A percentile compares a stretch with the other conserved stretches of the same genome.
These are phyloP conservation scores for Phytophthora palmivora DNA, from an alignment of 352 stramenopile genomes.

Conservation along the genomic window DNA sequence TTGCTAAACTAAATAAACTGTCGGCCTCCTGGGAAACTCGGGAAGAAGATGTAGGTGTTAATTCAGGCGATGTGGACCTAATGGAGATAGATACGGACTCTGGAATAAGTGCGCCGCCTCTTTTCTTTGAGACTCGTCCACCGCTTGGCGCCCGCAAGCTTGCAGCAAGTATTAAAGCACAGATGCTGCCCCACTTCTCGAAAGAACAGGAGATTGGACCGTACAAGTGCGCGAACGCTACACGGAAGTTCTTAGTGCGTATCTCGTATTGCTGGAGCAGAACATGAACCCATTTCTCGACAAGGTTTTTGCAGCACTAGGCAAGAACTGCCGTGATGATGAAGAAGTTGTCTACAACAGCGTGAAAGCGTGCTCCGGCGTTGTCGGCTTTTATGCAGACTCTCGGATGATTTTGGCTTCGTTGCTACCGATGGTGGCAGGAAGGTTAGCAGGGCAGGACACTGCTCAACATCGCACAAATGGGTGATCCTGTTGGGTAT, in stretches of 20 bases:
- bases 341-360: constrained; percentile 67
- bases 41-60: constrained; percentile 27
- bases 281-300: constrained; percentile 77
- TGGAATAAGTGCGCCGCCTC: constrained; percentile 31
- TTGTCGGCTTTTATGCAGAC: constrained; percentile 79
- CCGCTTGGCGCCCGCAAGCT: constrained; percentile 56
- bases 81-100: constrained; percentile 49
- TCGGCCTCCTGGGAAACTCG: constrained; percentile 52
- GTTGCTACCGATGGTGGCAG: constrained; percentile 75
- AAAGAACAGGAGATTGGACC: constrained; percentile 85
- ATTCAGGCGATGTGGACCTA: constrained; percentile 30
- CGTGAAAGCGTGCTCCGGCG: constrained; percentile 65
- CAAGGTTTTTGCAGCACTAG: constrained; percentile 74
- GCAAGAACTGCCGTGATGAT: constrained; percentile 81
- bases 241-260: constrained; percentile 72
- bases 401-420: constrained; percentile 77
- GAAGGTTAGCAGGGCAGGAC: constrained; percentile 72
- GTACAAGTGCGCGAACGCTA: constrained; percentile 79
- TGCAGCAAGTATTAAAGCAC: constrained; percentile 48
- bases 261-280: constrained; percentile 71
- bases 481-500: constrained; percentile 80
- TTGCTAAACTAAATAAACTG: constrained; percentile 57
- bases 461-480: constrained; percentile 83
- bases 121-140: constrained; percentile 61
- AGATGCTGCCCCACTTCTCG: constrained; percentile 68